These are phyloP conservation scores for Elongisporangium prolatum DNA, from an alignment of 352 stramenopile species.

Conservation along the genomic window DNA sequence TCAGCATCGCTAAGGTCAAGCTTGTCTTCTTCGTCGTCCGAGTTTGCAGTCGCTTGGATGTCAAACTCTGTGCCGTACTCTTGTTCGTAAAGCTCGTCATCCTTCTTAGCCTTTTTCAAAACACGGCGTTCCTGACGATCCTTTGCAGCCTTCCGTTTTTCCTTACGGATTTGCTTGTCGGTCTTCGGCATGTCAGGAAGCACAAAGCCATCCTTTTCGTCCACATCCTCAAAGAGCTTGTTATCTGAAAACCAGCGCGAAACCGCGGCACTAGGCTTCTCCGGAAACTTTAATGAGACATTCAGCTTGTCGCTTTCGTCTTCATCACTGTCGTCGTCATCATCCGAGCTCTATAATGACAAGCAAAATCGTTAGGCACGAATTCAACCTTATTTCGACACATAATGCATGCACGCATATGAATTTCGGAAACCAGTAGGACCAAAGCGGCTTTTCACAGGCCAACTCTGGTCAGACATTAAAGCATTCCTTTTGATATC, in stretches of 20 bases:
- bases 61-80: conserved; percentile 70
- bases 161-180: conserved; percentile 97
- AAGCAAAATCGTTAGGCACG: not conserved
- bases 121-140: conserved; percentile 87
- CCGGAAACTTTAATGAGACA: conserved; percentile 70
- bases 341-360: conserved; percentile 70
- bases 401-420: conserved; percentile 1
- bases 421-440: conserved; percentile 78
- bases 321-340: conserved; percentile 49
- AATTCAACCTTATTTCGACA: not conserved
- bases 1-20: conserved; percentile 25
- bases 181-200: conserved; percentile 93
- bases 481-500: conserved; percentile 65
- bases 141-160: conserved; percentile 94
- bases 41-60: conserved; percentile 31
- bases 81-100: conserved; percentile 81
- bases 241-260: conserved; percentile 85
- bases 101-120: conserved; percentile 74
- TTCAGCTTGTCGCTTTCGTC: conserved; percentile 58
- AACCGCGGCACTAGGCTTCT: conserved; percentile 70
- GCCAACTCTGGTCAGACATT: conserved; percentile 69
- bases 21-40: conserved; percentile 48
- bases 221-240: conserved; percentile 74
- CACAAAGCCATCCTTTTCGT: conserved; percentile 41
- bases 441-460: conserved; percentile 36